Evolutionary conservation across 257 asterid genomes (phyloP), one percentile per base, ranked within the genome.

Genomic region (Jacaranda copaia): DNA sequence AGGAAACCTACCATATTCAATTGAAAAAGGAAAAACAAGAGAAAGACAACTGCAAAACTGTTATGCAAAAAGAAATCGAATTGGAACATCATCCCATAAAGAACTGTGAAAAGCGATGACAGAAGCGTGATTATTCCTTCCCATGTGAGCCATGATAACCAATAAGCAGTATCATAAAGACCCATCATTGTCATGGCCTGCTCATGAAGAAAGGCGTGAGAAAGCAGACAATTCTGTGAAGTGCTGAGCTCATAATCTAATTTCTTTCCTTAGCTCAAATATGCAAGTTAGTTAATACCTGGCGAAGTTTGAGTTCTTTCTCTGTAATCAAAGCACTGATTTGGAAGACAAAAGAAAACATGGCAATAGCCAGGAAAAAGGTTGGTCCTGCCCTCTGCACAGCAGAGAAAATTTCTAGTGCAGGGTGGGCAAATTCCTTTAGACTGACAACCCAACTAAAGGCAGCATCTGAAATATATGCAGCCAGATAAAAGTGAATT

Each of bases 131-230:
- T 76, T 52, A 86, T 72, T 75, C 97, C 97, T 82, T 94, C 98
- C 98, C 98, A 94, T 36, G 97, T 79, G 81, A 92, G 73, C 98
- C 98, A 94, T 11, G 98, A 92, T 74, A 90, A 81, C 98, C 98
- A 94, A 76, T 92, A 94, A 38, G 97, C 97, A 49, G 97, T 84
- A 83, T 94, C 98, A 86, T 88, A 94, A 72, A 94, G 98, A 12
- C 98, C 98, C 98, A 94, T 94, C 90, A 94, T 89, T 16, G 93
- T 76, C 98, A 94, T 94, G 61, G 94, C 93, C 98, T 92, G 90
- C 72, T 43, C 72, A 84, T 43, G 45, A 72, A 73, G 73, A 63
- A 77, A 38, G 35, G 73, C 35, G 12, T 56, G 19, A 53, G 77
- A 74, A 25, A 72, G 36, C 60, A 60, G 63, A 74, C 42, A 62